phyloP scores from a whole-genome alignment of 1,284 basidiomycete genomes.

The Leccinum subrobustum region DNA sequence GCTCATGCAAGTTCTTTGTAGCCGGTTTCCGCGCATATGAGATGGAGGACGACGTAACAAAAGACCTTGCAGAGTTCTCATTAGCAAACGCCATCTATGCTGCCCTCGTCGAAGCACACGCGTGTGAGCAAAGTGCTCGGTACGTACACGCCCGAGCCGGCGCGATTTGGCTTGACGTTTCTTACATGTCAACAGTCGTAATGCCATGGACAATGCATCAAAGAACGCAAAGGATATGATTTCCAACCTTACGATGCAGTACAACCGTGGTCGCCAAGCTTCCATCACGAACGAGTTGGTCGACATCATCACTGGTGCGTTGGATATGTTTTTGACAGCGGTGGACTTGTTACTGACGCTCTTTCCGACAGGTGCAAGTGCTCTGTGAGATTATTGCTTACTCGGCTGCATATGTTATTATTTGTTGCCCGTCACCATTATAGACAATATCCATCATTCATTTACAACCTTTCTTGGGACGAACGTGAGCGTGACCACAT shows the following conservation, averaged over 20 bases:
- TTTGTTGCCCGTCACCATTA: constrained; percentile 8
- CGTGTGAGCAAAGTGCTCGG: constrained; percentile 91
- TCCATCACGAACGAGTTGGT: constrained; percentile 96
- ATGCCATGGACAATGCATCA: constrained; percentile 99
- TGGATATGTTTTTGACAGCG: background rate
- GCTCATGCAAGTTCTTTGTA: constrained; percentile 28
- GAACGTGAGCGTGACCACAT: constrained; percentile 2
- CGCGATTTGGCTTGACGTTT: constrained; percentile 14
- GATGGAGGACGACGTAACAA: constrained; percentile 94
- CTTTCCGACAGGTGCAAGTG: constrained; percentile 39
- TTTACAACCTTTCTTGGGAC: constrained; percentile 1
- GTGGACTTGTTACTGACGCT: background rate
- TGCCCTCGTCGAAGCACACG: constrained; percentile 93
- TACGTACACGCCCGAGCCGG: constrained; percentile 33
- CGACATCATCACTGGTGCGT: constrained; percentile 87
- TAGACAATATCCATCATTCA: constrained; percentile 29
- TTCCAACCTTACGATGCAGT: constrained; percentile 81
- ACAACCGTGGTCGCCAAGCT: constrained; percentile 99
- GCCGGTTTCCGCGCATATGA: constrained; percentile 91
- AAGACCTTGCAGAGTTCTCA: constrained; percentile 94
- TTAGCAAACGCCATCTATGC: constrained; percentile 97
- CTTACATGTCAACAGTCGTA: constrained; percentile 56
- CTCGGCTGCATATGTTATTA: constrained; percentile 13
- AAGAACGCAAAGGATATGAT: constrained; percentile 98
- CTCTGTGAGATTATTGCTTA: constrained; percentile 34